Evolutionary conservation across 257 asterid species (phyloP).

Genomic region (Parsonsia alboflavescens): DNA sequence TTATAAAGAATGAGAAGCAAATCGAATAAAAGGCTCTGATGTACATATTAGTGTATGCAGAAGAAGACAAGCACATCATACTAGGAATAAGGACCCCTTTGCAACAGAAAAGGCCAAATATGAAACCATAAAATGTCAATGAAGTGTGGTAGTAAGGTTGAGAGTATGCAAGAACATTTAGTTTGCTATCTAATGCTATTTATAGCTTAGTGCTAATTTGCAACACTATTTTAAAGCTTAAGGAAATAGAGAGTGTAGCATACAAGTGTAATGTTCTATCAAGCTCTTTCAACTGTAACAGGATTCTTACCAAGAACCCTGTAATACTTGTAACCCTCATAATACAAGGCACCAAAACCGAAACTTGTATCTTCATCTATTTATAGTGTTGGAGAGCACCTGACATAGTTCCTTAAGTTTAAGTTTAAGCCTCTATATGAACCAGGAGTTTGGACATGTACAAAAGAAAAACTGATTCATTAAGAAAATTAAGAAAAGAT

Average conservation of each 20-base stretch:
- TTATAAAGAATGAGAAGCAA: neutral
- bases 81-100: neutral
- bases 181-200: neutral
- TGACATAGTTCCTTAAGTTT: no score
- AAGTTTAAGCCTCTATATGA: neutral
- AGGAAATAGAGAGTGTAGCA: neutral
- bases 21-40: neutral
- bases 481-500: neutral
- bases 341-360: neutral
- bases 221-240: neutral
- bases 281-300: neutral
- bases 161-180: neutral
- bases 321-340: neutral
- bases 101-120: neutral
- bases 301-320: neutral
- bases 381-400: neutral
- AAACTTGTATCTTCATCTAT: neutral
- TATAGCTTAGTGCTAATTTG: neutral
- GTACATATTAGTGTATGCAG: neutral
- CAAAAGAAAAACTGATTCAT: neutral
- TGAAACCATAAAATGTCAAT: neutral
- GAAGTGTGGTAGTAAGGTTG: neutral
- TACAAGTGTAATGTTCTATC: neutral
- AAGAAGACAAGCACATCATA: conserved; percentile 8
- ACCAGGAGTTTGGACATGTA: neutral